A percentile compares a stretch with the other conserved stretches of the same genome.
Conservation (phyloP, 768 basidiomycete species). For the Russula lepida region DNA sequence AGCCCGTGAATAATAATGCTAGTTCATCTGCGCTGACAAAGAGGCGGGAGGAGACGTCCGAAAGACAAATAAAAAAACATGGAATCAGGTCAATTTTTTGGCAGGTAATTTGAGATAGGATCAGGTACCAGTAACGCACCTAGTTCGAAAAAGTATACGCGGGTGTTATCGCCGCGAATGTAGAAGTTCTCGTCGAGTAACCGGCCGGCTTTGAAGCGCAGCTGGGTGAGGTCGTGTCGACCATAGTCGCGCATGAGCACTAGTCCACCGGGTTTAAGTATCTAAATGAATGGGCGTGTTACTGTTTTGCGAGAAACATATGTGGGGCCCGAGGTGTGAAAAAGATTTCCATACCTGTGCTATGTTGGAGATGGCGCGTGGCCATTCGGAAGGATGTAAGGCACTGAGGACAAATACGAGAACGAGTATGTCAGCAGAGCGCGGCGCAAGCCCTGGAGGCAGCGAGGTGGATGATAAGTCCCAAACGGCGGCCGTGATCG, state of each 20-base stretch:
- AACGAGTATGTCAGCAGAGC: slow-evolving; percentile 79
- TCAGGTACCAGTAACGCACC: slow-evolving; percentile 34
- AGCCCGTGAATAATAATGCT: slow-evolving; percentile 69
- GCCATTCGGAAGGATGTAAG: slow-evolving; percentile 90
- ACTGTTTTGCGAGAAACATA: neutral
- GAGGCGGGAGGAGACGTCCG: neutral
- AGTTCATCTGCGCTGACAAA: slow-evolving; percentile 57
- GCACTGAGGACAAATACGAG: slow-evolving; percentile 93
- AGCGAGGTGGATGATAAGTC: slow-evolving; percentile 67
- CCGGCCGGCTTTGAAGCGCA: slow-evolving; percentile 83
- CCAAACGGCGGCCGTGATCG: slow-evolving; percentile 80
- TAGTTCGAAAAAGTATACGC: slow-evolving; percentile 93
- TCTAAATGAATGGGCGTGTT: slow-evolving; percentile 34
- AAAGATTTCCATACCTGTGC: slow-evolving; percentile 43
- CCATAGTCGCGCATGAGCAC: slow-evolving; percentile 92
- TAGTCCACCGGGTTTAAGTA: slow-evolving; percentile 83
- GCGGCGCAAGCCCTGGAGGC: slow-evolving; percentile 54
- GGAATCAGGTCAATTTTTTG: no score
- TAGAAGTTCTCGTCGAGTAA: slow-evolving; percentile 93
- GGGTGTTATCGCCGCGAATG: slow-evolving; percentile 91
- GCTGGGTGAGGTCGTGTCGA: slow-evolving; percentile 87
- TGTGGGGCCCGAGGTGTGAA: slow-evolving; percentile 1
- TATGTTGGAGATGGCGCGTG: slow-evolving; percentile 69
- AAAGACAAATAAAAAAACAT: neutral
- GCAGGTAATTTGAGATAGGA: no score